Evolutionary conservation across 345 rosid species (phyloP), one percentile per base, ranked within the genome.

Genomic region (Toxicodendron radicans): DNA sequence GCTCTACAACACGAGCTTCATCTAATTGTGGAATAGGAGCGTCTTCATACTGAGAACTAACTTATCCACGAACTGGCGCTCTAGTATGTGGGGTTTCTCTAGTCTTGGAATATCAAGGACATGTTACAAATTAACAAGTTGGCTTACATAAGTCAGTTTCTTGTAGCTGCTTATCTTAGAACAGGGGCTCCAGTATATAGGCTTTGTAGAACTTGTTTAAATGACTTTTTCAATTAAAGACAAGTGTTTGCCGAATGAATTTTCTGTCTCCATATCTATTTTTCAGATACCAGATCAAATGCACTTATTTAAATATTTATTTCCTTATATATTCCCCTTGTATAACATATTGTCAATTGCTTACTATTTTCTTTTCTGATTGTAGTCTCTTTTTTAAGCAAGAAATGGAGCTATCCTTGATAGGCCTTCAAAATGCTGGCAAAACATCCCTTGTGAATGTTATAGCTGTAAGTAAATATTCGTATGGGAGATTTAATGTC

Each of bases 351-450:
- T 38, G 27, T 17, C 1, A 4, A 30, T 66, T 23, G 21, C 58
- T 66, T 20, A 48, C 18, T 1, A 21, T 66, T 48, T 17, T 49
- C 35, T 30, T 66, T 66, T 30, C 17, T 5, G 24, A 14, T 66
- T 49, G 9, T 48, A 89, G 91, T 73, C 90, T 85, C 53, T 89
- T 89, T 68, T 87, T 87, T 76, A 89, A 85, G 84, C 93, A 87
- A 71, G 91, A 87, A 65, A 85, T 89, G 93, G 93, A 89, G 80
- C 78, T 89, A 46, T 87, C 91, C 54, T 76, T 89, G 58, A 89
- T 89, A 64, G 93, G 93, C 56, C 91, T 87, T 75, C 93, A 89
- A 74, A 87, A 89, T 84, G 91, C 93, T 12, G 93, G 93, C 48
- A 87, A 89, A 66, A 89, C 93, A n/a, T 89, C 93, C 17, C 84